A percentile compares a stretch with the other conserved stretches of the same genome.
Conservation (phyloP, 345 rosid species). For the thale cress (Arabidopsis thaliana) region DNA sequence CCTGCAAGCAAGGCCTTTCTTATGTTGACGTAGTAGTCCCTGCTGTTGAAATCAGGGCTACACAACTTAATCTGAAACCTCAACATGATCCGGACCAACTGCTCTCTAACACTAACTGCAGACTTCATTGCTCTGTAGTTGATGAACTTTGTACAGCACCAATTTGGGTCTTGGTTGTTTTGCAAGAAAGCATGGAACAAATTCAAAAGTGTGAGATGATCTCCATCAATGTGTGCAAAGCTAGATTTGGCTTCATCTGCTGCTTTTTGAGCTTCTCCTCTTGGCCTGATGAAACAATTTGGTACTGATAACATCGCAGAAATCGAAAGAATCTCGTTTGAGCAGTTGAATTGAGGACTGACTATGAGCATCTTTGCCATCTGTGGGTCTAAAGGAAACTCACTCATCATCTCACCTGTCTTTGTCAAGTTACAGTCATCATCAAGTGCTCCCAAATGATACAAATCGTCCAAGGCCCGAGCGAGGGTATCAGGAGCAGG, state of each 20-base stretch:
- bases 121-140: slow-evolving; percentile 16
- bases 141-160: slow-evolving; percentile 1
- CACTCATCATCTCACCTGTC: slow-evolving; percentile 80
- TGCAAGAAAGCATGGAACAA: slow-evolving; percentile 7
- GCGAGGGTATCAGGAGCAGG: slow-evolving; percentile 14
- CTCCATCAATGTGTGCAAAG: neutral
- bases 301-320: slow-evolving; percentile 94
- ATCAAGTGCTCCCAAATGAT: slow-evolving; percentile 81
- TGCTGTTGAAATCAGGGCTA: neutral
- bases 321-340: slow-evolving; percentile 79
- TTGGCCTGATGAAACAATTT: slow-evolving; percentile 95
- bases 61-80: slow-evolving; percentile 14
- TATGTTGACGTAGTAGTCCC: neutral
- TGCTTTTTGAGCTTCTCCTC: slow-evolving; percentile 54
- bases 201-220: slow-evolving; percentile 4
- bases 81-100: neutral
- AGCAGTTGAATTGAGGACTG: slow-evolving; percentile 83
- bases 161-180: neutral
- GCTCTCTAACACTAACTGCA: slow-evolving; percentile 1
- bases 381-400: slow-evolving; percentile 82
- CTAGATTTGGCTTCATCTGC: slow-evolving; percentile 1
- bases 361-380: slow-evolving; percentile 86
- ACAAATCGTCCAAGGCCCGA: slow-evolving; percentile 79
- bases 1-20: slow-evolving; percentile 2
- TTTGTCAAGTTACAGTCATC: slow-evolving; percentile 83